Evolutionary conservation across 257 asterid species (phyloP).

Genomic region (Solanum sparsipilum): DNA sequence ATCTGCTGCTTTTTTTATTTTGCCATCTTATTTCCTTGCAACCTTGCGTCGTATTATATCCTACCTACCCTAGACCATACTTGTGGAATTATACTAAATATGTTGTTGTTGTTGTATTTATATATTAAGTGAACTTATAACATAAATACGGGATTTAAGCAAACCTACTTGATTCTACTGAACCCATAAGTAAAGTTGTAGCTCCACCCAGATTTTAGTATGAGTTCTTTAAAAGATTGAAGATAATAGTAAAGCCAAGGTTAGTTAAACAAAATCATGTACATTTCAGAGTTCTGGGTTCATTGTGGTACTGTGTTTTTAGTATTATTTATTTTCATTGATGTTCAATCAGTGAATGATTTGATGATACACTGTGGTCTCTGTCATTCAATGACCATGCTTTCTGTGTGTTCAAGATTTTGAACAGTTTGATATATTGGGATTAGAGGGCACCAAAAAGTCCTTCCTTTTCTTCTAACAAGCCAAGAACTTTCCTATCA

Average conservation of each 20-base stretch:
- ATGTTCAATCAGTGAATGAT: constrained; percentile 9
- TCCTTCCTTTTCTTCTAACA: not conserved
- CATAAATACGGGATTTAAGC: not conserved
- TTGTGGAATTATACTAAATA: not conserved
- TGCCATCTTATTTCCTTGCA: not conserved
- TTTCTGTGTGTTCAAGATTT: not conserved
- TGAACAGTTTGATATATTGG: not conserved
- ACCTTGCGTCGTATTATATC: not conserved
- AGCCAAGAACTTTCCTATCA: not conserved
- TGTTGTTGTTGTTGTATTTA: not conserved
- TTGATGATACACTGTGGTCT: constrained; percentile 19
- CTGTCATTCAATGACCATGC: not conserved
- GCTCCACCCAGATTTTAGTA: not conserved
- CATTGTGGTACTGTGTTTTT: not conserved
- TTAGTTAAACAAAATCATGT: not conserved
- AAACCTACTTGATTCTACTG: not conserved
- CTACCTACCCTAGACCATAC: no score
- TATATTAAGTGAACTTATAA: not conserved
- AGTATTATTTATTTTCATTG: constrained; percentile 10
- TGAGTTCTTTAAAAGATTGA: not conserved
- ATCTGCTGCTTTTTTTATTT: not conserved
- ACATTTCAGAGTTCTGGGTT: not conserved
- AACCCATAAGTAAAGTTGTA: not conserved
- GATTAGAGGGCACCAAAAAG: not conserved
- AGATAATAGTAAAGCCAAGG: not conserved